Base-by-base conservation (phyloP, 768 basidiomycete species). In the Pleurotus sapidus region DNA sequence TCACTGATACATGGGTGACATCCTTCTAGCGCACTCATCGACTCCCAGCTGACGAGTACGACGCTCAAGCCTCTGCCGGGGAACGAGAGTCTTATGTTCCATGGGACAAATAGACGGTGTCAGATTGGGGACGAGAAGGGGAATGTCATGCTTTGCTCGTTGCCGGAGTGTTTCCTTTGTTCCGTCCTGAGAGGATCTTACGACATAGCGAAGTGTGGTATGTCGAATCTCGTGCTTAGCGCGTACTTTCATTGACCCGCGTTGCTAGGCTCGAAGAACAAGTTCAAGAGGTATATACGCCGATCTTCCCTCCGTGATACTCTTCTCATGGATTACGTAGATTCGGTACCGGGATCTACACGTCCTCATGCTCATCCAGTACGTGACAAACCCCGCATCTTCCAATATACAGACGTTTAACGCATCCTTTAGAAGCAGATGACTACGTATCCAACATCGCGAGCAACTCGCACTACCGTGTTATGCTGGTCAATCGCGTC, bases 291-390 rank as follows among this genome's bases (percentile, higher is more conserved):
- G 77, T 77, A 39, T 39, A 18, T n/a, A 14, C 18, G 5, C 30
- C 55, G 3, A 34, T 14, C 17, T 57, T 3, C 18, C 12, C 8
- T 25, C 39, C 34, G 25, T 50, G 23, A 40, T 60, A 48, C 27
- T 8, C 2, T 8, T 30, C 18, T 24, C 54, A 23, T 43, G 18
- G 56, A 15, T 55, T 37, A 12, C 3, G n/a, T 61, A 84, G 86
- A 59, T 88, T 89, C 65, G 87, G 87, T n/a, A 75, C 74, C 5
- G 87, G 87, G 3, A 87, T 89, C 43, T 89, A 88, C 64, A 84
- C 48, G 79, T 70, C 17, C 45, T 40, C 46, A 14, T 56, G 58
- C 17, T 43, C 47, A 17, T 20, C 51, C 7, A 54, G 51, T 54
- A 23, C 17, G 51, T 30, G 14, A 3, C 11, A 7, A 11, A 4